Evolutionary conservation across 2,329 filamentous ascomycete genomes (phyloP), one percentile per base, ranked within the genome.

Genomic region (Pyrenochaeta sp.): DNA sequence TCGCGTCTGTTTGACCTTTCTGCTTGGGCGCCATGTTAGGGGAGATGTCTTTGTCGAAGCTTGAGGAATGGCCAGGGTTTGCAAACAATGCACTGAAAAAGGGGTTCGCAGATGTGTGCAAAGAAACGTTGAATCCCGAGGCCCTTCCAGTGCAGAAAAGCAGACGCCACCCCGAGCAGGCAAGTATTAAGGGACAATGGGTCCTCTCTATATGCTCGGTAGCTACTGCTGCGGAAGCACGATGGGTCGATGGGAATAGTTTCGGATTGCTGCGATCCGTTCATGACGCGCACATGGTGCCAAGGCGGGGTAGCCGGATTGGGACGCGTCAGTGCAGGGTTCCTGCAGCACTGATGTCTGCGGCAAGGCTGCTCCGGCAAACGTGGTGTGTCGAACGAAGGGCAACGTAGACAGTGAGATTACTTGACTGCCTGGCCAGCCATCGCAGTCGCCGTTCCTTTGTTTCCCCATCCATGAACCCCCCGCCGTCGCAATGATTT

Each of bases 1-100:
- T 50, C 27, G 50, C 45, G 42, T 42, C 45, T 20, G 35, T 47
- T 22, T 52, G 51, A 23, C 34, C 29, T 40, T 62, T 63, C 38
- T 45, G 54, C 51, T 60, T 64, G 23, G 63, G 47, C 15, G 67
- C 43, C 67, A 71, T 69, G 21, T 41, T 22, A 23, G 22, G 35
- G 26, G 29, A 39, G 23, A 15, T 21, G 34, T n/a, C n/a, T n/a
- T n/a, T n/a, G n/a, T n/a, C n/a, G n/a, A n/a, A n/a, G n/a, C n/a
- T n/a, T n/a, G n/a, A n/a, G n/a, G n/a, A n/a, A n/a, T n/a, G n/a
- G n/a, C n/a, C n/a, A n/a, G n/a, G n/a, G n/a, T n/a, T n/a, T n/a
- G n/a, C n/a, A n/a, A n/a, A 36, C 24, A 41, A 51, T 44, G 27
- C 20, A 29, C 17, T 10, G 26, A 18, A 44, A 53, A 60, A 51